A percentile compares a stretch with the other conserved stretches of the same genome.
These are phyloP conservation scores for Peronosclerospora sorghi DNA, from an alignment of 352 stramenopile species.

Conservation along the genomic window DNA sequence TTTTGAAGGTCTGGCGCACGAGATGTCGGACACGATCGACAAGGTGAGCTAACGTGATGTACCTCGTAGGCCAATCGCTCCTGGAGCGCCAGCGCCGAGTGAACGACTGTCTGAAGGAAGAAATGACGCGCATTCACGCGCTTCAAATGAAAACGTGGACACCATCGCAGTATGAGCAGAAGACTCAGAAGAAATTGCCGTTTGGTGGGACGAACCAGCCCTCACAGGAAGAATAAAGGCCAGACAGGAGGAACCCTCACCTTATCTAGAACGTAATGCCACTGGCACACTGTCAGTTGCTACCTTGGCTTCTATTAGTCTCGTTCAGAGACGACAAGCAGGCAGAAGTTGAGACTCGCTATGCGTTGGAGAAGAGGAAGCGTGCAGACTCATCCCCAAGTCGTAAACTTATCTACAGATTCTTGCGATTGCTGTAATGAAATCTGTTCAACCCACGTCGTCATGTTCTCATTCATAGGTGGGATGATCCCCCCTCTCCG, in stretches of 20 bases:
- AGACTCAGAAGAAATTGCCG: constrained; percentile 54
- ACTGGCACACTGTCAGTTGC: no score
- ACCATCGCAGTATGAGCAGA: constrained; percentile 68
- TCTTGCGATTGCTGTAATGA: neutral
- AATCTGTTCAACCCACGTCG: no score
- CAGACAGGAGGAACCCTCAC: no score
- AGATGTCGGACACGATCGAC: neutral
- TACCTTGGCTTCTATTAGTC: no score
- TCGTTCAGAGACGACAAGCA: no score
- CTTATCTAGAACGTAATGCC: no score
- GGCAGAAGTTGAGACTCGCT: no score
- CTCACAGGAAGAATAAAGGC: constrained; percentile 38
- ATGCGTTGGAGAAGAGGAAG: no score
- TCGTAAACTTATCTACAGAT: neutral
- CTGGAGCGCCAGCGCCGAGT: constrained; percentile 67
- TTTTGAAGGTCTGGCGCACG: constrained; percentile 51
- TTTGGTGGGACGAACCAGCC: constrained; percentile 23
- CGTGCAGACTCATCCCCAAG: no score
- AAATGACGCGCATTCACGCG: constrained; percentile 78
- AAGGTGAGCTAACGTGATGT: neutral
- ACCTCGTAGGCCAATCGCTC: constrained; percentile 42
- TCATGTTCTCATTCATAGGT: no score
- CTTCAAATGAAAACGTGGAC: constrained; percentile 85
- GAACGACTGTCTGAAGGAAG: constrained; percentile 72
- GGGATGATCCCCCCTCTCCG: no score